Conservation (phyloP, 176 grass and related monocot genomes). For the Puya raimondii region DNA sequence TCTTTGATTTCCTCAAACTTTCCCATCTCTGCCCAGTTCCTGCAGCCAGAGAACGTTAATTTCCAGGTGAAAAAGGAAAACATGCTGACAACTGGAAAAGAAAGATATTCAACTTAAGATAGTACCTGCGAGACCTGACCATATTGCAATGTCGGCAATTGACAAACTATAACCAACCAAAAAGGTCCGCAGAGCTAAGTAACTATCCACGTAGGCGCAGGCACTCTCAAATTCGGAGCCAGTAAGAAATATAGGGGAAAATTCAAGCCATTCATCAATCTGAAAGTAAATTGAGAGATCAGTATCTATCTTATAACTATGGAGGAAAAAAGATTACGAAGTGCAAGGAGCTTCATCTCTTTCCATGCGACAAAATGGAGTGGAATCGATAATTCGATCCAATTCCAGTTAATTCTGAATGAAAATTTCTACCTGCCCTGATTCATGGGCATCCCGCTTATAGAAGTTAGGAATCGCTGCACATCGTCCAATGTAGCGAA, state of each 20-base stretch:
- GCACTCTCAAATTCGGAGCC: constrained; percentile 70
- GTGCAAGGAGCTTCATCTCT: constrained; percentile 3
- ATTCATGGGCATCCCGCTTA: constrained; percentile 42
- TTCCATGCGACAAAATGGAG: neutral
- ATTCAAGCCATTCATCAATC: constrained; percentile 88
- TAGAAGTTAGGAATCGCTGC: constrained; percentile 57
- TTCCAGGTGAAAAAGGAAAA: too few species aligned
- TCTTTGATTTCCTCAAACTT: constrained; percentile 76
- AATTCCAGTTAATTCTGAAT: too few species aligned
- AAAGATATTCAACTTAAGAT: neutral
- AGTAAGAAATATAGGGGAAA: constrained; percentile 43
- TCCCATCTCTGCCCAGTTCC: constrained; percentile 87
- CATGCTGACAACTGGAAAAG: neutral
- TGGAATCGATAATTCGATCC: too few species aligned
- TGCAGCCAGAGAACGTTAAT: constrained; percentile 17
- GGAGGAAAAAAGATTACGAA: neutral
- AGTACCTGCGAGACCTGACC: constrained; percentile 73
- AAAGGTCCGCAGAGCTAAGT: constrained; percentile 51
- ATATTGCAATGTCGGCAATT: constrained; percentile 65
- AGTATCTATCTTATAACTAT: neutral
- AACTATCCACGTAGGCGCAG: constrained; percentile 53
- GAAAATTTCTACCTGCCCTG: constrained; percentile 35
- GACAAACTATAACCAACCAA: constrained; percentile 68
- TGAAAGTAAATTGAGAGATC: constrained; percentile 23
- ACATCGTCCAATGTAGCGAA: constrained; percentile 45